Evolutionary conservation across 345 rosid species (phyloP).

Genomic region (Rhodamnia rubescens): DNA sequence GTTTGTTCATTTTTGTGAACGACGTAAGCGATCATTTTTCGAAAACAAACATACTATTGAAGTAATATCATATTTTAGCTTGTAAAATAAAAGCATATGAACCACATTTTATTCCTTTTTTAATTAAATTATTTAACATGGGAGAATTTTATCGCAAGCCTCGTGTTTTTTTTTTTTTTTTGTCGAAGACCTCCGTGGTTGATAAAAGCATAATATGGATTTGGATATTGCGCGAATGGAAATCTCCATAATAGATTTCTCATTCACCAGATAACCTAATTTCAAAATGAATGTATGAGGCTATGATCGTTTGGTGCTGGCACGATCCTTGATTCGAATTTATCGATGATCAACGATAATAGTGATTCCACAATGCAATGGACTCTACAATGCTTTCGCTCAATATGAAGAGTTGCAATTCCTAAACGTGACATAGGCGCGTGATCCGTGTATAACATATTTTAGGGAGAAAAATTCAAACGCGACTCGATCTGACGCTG

Average conservation of each 20-base stretch:
- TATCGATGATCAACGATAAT: no score
- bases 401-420: no score
- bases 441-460: rapidly evolving
- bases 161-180: no score
- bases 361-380: no score
- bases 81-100: background rate
- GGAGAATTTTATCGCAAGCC: background rate
- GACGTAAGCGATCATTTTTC: no score
- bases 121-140: background rate
- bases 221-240: background rate
- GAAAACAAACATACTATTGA: rapidly evolving
- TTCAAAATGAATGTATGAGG: background rate
- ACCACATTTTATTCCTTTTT: background rate
- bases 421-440: background rate
- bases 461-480: background rate
- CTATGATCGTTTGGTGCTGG: rapidly evolving
- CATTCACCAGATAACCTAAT: background rate
- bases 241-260: no score
- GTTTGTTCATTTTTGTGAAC: no score
- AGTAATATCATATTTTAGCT: background rate
- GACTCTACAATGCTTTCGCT: no score
- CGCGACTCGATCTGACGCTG: rapidly evolving
- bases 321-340: background rate
- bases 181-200: background rate
- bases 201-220: background rate